Base-by-base conservation (phyloP, 1,139 yeast species). In the Yamadazyma dendronema region DNA sequence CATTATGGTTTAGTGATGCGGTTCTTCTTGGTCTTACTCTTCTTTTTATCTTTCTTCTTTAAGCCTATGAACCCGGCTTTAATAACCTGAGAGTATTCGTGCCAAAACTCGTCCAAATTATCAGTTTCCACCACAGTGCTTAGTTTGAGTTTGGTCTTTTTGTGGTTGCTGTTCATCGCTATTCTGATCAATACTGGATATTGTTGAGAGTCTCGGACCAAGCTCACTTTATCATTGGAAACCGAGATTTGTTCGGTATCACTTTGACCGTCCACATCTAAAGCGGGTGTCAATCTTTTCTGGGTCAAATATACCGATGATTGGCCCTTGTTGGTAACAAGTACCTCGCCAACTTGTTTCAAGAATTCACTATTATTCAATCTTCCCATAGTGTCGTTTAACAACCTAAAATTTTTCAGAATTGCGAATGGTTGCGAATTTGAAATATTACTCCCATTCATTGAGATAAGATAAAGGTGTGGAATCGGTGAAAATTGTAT, bases 31-130 rank as follows among this genome's bases (percentile, higher is more conserved):
- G n/a, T n/a, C 57, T 68, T 73, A 45, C 60, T 64, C 67, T 77
- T 79, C 65, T 77, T 79, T 57, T 55, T 78, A 17, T 61, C 65
- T 54, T 58, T 65, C 57, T 75, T 79, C 50, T 62, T 74, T 43
- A 84, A 55, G 9, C 86, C 79, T 24, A 74, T 60, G 37, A 77
- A 59, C 17, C 67, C 88, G 21, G 65, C 56, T 55, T 84, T 85
- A 40, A 85, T 68, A 0, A 75, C 75, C 32, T 76, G 79, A 1
- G 84, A 65, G 56, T 85, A 86, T 29, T 77, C 78, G 28, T 61
- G 58, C 95, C 95, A 86, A 54, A 86, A 86, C 44, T 64, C 62
- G 41, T 80, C 84, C 47, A 86, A 63, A 14, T 72, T 63, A 4
- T 67, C 72, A 0, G 76, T 61, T 30, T 72, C 74, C 21, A 87